Percentiles rank a stretch among this genome's conserved stretches.
phyloP scores from a whole-genome alignment of 2,329 filamentous ascomycete species.

The Cercospora canescens region DNA sequence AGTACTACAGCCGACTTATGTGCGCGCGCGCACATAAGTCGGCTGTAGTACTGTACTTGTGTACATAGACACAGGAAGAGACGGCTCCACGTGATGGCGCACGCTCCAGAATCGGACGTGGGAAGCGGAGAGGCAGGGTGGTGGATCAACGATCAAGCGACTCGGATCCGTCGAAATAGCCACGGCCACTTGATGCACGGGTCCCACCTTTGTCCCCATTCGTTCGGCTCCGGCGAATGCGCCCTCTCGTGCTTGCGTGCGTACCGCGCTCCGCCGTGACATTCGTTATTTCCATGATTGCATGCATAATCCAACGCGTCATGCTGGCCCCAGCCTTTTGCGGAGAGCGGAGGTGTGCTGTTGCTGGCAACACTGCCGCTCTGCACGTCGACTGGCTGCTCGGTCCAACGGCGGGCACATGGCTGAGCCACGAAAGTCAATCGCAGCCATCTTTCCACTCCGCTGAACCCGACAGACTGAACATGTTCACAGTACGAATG shows the following conservation, averaged over 20 bases:
- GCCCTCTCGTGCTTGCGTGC: background rate
- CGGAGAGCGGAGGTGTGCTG: background rate
- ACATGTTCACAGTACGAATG: background rate
- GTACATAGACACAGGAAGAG: background rate
- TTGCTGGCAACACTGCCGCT: background rate
- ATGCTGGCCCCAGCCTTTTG: background rate
- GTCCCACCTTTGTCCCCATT: background rate
- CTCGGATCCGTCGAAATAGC: constrained; percentile 3
- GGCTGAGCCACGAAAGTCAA: constrained; percentile 12
- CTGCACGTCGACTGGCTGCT: background rate
- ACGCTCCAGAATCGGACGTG: background rate
- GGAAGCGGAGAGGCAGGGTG: background rate
- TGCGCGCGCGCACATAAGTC: too few species aligned
- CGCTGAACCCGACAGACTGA: background rate
- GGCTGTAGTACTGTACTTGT: too few species aligned
- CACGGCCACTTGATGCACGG: background rate
- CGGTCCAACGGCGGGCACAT: constrained; percentile 6
- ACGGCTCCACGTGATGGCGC: background rate
- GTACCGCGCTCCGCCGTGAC: background rate
- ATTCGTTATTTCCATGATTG: background rate
- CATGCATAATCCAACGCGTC: constrained; percentile 1
- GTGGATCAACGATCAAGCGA: constrained; percentile 1
- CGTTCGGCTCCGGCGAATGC: background rate
- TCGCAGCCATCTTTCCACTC: background rate
- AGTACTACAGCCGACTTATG: too few species aligned